A percentile compares a stretch with the other conserved stretches of the same genome.
Conservation (phyloP, 2,329 filamentous ascomycete genomes). For the Colletotrichum truncatum region DNA sequence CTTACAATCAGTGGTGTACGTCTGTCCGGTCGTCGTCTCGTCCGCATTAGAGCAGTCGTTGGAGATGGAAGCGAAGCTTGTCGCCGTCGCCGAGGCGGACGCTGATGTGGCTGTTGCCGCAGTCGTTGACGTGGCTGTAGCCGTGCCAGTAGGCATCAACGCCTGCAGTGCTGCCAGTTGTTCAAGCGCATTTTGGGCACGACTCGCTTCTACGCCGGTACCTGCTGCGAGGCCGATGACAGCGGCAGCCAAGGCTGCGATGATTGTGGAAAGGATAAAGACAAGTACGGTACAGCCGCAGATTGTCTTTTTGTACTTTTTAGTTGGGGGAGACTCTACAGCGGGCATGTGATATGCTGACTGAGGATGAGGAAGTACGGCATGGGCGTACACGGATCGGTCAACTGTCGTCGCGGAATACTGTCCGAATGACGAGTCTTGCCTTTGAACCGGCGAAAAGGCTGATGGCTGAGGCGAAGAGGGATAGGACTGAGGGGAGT, state of each 20-base stretch:
- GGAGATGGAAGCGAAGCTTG: constrained; percentile 43
- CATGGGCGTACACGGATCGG: constrained; percentile 18
- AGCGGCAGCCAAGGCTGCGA: constrained; percentile 48
- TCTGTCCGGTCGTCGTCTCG: constrained; percentile 44
- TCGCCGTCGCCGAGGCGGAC: constrained; percentile 36
- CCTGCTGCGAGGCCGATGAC: constrained; percentile 56
- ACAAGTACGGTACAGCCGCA: constrained; percentile 45
- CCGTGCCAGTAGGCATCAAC: constrained; percentile 30
- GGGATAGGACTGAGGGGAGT: constrained; percentile 13
- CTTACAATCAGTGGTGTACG: constrained; percentile 51
- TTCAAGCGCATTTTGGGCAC: constrained; percentile 46
- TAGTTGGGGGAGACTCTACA: neutral
- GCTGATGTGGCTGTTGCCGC: constrained; percentile 28
- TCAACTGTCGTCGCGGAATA: constrained; percentile 15
- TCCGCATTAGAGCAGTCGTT: constrained; percentile 49
- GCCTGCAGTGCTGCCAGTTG: constrained; percentile 41
- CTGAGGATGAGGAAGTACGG: constrained; percentile 4
- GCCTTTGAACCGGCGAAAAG: constrained; percentile 17
- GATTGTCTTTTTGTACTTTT: constrained; percentile 19
- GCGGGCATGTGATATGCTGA: neutral
- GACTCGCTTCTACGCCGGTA: constrained; percentile 50
- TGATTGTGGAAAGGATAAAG: constrained; percentile 50
- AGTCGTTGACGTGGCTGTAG: constrained; percentile 25
- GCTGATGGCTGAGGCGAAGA: constrained; percentile 10
- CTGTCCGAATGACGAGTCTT: constrained; percentile 15